Percentiles rank a stretch among this genome's conserved stretches.
Conservation (phyloP, 306 rosid species). For the Parietaria judaica region DNA sequence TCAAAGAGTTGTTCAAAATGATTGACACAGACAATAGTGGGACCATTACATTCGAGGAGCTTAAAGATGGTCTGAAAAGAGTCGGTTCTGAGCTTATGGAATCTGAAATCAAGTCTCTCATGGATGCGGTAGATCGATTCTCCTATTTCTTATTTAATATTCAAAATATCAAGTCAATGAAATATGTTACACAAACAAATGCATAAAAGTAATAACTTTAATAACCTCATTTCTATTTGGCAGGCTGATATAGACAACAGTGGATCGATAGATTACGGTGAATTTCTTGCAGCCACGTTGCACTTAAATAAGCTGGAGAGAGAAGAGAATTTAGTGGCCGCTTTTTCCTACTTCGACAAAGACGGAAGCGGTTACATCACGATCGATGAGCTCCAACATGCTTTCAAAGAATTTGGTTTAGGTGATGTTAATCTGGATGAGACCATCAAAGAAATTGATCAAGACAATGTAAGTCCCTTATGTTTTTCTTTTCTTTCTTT, state of each 20-base stretch:
- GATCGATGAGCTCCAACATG: slow-evolving; percentile 38
- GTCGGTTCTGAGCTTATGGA: slow-evolving; percentile 48
- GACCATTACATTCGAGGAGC: slow-evolving; percentile 42
- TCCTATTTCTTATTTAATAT: not conserved
- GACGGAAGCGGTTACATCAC: slow-evolving; percentile 48
- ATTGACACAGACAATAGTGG: slow-evolving; percentile 46
- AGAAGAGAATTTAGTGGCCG: slow-evolving; percentile 36
- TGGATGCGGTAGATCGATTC: slow-evolving; percentile 31
- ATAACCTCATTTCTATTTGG: not conserved
- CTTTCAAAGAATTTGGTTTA: slow-evolving; percentile 42
- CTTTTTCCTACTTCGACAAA: slow-evolving; percentile 43
- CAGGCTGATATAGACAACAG: slow-evolving; percentile 46
- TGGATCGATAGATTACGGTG: slow-evolving; percentile 40
- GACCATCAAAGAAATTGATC: slow-evolving; percentile 40
- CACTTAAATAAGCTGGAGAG: slow-evolving; percentile 45
- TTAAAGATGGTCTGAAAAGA: slow-evolving; percentile 32
- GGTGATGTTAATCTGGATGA: slow-evolving; percentile 37
- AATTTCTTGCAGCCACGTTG: slow-evolving; percentile 46
- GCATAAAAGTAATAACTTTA: not conserved
- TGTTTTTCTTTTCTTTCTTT: not conserved
- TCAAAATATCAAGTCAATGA: no score
- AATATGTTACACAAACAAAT: not conserved
- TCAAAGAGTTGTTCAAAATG: slow-evolving; percentile 43
- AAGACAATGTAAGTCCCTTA: slow-evolving; percentile 26
- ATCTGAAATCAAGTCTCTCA: slow-evolving; percentile 40